Evolutionary conservation across 1,139 yeast genomes (phyloP).

Genomic region (Geotrichum cucujoidarum): DNA sequence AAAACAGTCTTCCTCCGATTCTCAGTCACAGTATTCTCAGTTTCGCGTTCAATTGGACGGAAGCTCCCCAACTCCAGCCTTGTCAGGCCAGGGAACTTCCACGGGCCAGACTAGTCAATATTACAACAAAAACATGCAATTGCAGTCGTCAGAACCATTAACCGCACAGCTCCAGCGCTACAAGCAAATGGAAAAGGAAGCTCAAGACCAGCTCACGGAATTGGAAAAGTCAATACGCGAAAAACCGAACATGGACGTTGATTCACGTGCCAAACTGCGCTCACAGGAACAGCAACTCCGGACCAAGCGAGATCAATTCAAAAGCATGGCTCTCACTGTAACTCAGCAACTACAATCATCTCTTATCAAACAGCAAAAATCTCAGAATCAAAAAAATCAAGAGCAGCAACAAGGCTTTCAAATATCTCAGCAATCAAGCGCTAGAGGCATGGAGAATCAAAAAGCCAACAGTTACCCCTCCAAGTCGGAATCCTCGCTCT

Average conservation of each 20-base stretch:
- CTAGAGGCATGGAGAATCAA: not conserved
- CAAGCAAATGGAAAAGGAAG: slow-evolving; percentile 16
- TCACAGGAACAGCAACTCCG: slow-evolving; percentile 27
- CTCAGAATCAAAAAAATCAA: slow-evolving; percentile 6
- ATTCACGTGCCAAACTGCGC: slow-evolving; percentile 22
- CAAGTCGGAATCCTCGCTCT: not conserved
- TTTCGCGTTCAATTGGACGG: slow-evolving; percentile 8
- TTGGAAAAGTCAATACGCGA: slow-evolving; percentile 27
- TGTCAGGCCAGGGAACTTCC: not conserved
- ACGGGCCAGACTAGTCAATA: slow-evolving; percentile 7
- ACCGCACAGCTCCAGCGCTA: slow-evolving; percentile 12
- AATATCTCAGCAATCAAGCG: slow-evolving; percentile 1
- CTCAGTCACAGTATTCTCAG: slow-evolving; percentile 6
- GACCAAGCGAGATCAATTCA: slow-evolving; percentile 27
- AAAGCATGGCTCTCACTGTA: slow-evolving; percentile 26
- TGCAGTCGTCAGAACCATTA: slow-evolving; percentile 9
- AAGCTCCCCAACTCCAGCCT: slow-evolving; percentile 4
- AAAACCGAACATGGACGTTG: slow-evolving; percentile 25
- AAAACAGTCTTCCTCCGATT: not conserved
- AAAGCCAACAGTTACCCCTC: not conserved
- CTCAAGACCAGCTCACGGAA: slow-evolving; percentile 23
- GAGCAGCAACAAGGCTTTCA: no score
- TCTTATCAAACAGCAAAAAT: slow-evolving; percentile 5
- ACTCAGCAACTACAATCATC: slow-evolving; percentile 33
- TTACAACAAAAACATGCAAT: slow-evolving; percentile 4